These are phyloP conservation scores for Aspergillus oerlinghausenensis DNA, from an alignment of 2,329 filamentous ascomycete genomes.

Conservation along the genomic window DNA sequence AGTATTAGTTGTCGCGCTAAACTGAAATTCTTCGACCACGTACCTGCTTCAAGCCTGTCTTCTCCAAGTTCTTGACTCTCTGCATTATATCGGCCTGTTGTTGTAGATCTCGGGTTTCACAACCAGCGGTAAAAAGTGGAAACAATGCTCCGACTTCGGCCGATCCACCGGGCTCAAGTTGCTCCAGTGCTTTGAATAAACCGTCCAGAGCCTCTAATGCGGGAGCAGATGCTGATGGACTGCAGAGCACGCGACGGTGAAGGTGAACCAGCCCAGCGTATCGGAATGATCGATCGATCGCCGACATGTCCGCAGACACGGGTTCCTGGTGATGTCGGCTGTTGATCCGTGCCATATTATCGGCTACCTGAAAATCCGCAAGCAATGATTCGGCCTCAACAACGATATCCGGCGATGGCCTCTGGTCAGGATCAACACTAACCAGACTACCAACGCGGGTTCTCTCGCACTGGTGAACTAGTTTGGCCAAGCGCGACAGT, in stretches of 20 bases:
- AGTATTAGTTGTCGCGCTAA: neutral
- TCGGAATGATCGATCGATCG: constrained; percentile 74
- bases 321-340: constrained; percentile 37
- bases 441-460: constrained; percentile 56
- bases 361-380: constrained; percentile 56
- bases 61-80: constrained; percentile 64
- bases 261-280: constrained; percentile 74
- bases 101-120: constrained; percentile 57
- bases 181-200: constrained; percentile 59
- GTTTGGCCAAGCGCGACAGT: constrained; percentile 66
- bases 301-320: constrained; percentile 48
- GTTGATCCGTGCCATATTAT: constrained; percentile 35
- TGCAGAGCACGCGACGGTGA: constrained; percentile 66
- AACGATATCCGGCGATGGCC: constrained; percentile 51
- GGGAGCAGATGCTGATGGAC: constrained; percentile 51
- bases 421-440: constrained; percentile 53
- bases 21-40: constrained; percentile 15
- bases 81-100: constrained; percentile 60
- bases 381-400: constrained; percentile 57
- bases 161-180: constrained; percentile 61
- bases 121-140: constrained; percentile 78
- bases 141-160: constrained; percentile 74
- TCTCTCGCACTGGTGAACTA: constrained; percentile 64
- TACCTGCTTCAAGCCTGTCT: constrained; percentile 72
- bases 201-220: constrained; percentile 61